Conservation (phyloP, 2,329 filamentous ascomycete species). For the Penicillium hesseltinei region DNA sequence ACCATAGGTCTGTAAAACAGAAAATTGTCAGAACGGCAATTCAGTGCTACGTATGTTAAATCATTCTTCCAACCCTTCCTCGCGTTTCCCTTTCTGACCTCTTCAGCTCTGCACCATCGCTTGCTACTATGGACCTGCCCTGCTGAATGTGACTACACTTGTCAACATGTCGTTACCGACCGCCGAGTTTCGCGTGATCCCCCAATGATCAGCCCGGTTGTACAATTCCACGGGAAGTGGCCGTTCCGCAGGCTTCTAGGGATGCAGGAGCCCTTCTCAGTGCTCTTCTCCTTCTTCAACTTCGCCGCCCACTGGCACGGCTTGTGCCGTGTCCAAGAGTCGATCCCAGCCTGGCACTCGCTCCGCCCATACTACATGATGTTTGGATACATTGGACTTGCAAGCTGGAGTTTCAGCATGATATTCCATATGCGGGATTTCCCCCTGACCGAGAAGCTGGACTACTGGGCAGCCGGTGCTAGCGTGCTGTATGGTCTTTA, state of each 20-base stretch:
- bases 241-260: constrained; percentile 87
- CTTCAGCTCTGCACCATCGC: constrained; percentile 73
- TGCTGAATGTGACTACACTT: constrained; percentile 95
- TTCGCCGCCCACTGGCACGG: constrained; percentile 80
- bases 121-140: constrained; percentile 90
- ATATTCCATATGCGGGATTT: constrained; percentile 93
- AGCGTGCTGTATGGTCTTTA: constrained; percentile 89
- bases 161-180: constrained; percentile 86
- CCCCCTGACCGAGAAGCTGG: constrained; percentile 79
- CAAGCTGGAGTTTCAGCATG: constrained; percentile 83
- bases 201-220: constrained; percentile 64
- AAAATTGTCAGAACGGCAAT: constrained; percentile 72
- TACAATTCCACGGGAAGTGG: constrained; percentile 99
- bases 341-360: constrained; percentile 70
- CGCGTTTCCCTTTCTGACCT: constrained; percentile 15
- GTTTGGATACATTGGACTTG: constrained; percentile 77
- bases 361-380: constrained; percentile 76
- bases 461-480: constrained; percentile 92
- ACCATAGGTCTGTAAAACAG: constrained; percentile 68
- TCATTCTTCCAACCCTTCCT: background rate
- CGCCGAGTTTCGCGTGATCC: constrained; percentile 64
- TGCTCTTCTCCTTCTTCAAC: constrained; percentile 91
- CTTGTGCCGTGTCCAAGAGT: constrained; percentile 65
- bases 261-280: constrained; percentile 91
- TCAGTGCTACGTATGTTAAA: constrained; percentile 66